These are phyloP conservation scores for Ramaria sp. DNA, from an alignment of 768 basidiomycete species.

Conservation along the genomic window DNA sequence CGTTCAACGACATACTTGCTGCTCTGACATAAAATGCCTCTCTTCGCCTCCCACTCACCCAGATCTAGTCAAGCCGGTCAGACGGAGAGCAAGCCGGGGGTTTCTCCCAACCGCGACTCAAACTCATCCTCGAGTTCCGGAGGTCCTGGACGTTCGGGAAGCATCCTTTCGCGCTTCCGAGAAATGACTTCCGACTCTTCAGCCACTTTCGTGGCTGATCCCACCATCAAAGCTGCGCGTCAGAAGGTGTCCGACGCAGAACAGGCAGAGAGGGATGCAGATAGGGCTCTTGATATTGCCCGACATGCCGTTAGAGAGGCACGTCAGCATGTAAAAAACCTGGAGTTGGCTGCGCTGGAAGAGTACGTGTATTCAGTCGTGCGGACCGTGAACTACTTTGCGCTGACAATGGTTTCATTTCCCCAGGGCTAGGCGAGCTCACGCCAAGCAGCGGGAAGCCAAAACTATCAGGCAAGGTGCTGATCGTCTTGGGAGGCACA, in stretches of 20 bases:
- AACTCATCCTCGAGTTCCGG: not conserved
- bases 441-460: slow-evolving; percentile 42
- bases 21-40: no score
- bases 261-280: slow-evolving; percentile 39
- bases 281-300: slow-evolving; percentile 37
- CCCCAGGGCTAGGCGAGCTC: slow-evolving; percentile 22
- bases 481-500: slow-evolving; percentile 5
- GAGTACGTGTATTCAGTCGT: slow-evolving; percentile 29
- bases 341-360: slow-evolving; percentile 42
- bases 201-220: slow-evolving; percentile 23
- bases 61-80: no score
- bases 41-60: not conserved
- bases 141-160: not conserved
- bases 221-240: slow-evolving; percentile 36
- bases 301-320: slow-evolving; percentile 37
- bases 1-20: no score
- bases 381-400: no score
- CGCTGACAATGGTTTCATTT: not conserved
- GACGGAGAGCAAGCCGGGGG: no score
- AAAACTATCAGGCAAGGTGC: slow-evolving; percentile 32
- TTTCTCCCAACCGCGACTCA: no score
- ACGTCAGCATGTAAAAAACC: slow-evolving; percentile 32
- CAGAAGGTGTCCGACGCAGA: slow-evolving; percentile 42
- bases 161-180: not conserved
- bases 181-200: not conserved